Base-by-base conservation (phyloP, 2,329 filamentous ascomycete species). In the Aspergillus fischeri region DNA sequence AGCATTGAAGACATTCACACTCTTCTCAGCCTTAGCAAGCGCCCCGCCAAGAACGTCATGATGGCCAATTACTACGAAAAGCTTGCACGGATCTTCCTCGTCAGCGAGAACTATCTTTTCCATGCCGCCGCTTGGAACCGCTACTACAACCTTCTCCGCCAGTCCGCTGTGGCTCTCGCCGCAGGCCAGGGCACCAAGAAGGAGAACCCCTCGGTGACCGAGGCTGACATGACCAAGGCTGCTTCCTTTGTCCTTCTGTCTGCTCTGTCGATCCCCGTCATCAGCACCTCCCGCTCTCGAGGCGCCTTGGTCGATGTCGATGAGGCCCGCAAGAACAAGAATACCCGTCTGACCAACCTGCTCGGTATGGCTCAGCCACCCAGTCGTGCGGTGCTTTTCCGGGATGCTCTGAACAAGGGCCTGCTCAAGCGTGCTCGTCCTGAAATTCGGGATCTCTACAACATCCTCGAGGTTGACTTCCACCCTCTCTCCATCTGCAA, bases 41-140 rank as follows among this genome's bases (percentile, higher is more conserved):
- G 94, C 55, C 92, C 92, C 42, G 89, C 94, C 54, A 97, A 97
- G 88, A 97, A 97, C 75, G 83, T 97, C 73, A 97, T 99, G 94
- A 99, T 99, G 94, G 94, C 94, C 79, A 99, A 97, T 82, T 99
- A 99, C 84, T 99, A 97, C 78, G 94, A 99, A 83, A 97, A 97
- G 81, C 87, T 99, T 57, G 97, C 94, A 44, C 87, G 92, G 63
- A 99, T 99, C 75, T 99, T 99, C 84, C 86, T 99, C 62, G 94
- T 97, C 65, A 96, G 93, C 76, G 94, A 97, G 80, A 99, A 99
- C 83, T 97, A 97, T 75, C 87, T 99, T 49, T 99, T 99, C 87
- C 94, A 99, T 73, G 94, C 94, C 66, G 94, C 94, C 54, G 92
- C 94, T 61, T 99, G 92, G 91, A 95, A 92, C 67, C 86, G 93